These are phyloP conservation scores for Nitzschia putrida DNA, from an alignment of 108 stramenopile genomes.

Conservation along the genomic window DNA sequence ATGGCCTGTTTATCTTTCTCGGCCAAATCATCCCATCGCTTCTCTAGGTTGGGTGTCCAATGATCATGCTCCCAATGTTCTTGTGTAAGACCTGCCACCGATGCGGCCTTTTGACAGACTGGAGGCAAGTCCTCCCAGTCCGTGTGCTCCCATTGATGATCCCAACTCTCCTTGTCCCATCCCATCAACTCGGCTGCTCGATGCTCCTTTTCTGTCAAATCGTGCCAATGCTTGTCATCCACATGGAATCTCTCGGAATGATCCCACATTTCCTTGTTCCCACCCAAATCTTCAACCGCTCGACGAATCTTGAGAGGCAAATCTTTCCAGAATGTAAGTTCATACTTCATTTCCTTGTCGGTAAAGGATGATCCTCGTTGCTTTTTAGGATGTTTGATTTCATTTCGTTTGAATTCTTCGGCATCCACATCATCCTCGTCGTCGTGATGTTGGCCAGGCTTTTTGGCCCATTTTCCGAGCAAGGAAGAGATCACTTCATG, in stretches of 20 bases:
- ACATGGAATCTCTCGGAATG: slow-evolving; percentile 29
- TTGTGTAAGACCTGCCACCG: slow-evolving; percentile 48
- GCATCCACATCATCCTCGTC: not conserved
- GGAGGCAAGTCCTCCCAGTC: slow-evolving; percentile 54
- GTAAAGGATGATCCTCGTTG: slow-evolving; percentile 34
- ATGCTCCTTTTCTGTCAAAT: slow-evolving; percentile 49
- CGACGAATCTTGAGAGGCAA: slow-evolving; percentile 45
- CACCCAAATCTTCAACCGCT: slow-evolving; percentile 56
- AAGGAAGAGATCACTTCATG: not conserved
- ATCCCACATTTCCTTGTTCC: slow-evolving; percentile 50
- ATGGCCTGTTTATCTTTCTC: slow-evolving; percentile 27
- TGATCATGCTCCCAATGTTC: slow-evolving; percentile 55
- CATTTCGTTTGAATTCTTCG: too few species aligned
- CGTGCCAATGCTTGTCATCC: slow-evolving; percentile 50
- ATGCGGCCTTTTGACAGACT: slow-evolving; percentile 46
- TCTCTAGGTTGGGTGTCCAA: slow-evolving; percentile 23
- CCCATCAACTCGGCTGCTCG: slow-evolving; percentile 48
- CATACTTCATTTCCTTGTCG: slow-evolving; percentile 59
- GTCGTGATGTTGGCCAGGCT: slow-evolving; percentile 1
- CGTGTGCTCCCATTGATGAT: slow-evolving; percentile 48
- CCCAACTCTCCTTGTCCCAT: slow-evolving; percentile 62
- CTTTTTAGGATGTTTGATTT: slow-evolving; percentile 10
- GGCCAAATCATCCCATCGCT: slow-evolving; percentile 34
- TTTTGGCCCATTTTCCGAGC: not conserved
- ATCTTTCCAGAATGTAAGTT: slow-evolving; percentile 44